These are phyloP conservation scores for Knoxdaviesia capensis DNA, from an alignment of 2,329 filamentous ascomycete species.

Conservation along the genomic window DNA sequence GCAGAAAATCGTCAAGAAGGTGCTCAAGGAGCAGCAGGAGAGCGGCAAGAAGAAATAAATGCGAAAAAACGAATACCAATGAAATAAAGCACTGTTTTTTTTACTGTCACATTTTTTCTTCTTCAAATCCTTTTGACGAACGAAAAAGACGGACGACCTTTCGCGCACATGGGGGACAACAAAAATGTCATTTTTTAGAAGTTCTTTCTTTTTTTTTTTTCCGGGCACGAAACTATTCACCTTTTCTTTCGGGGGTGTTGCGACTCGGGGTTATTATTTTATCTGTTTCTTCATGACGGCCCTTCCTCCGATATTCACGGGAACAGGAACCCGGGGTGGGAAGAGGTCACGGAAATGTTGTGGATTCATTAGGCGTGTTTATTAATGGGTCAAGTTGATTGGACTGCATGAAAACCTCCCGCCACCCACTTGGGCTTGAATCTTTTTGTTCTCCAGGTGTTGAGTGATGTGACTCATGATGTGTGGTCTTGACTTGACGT, in stretches of 20 bases:
- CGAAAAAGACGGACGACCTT: not conserved
- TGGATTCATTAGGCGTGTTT: too few relatives aligned
- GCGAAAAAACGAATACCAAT: slow-evolving; percentile 12
- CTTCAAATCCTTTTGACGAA: slow-evolving; percentile 5
- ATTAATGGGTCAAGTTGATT: too few relatives aligned
- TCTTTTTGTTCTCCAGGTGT: too few relatives aligned
- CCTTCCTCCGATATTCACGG: too few relatives aligned
- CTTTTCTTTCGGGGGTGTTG: slow-evolving; percentile 18
- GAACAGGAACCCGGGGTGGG: too few relatives aligned
- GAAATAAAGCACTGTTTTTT: slow-evolving; percentile 3
- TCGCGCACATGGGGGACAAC: not conserved
- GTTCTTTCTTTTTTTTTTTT: slow-evolving; percentile 5
- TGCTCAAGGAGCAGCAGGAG: slow-evolving; percentile 93
- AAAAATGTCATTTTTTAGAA: slow-evolving; percentile 4
- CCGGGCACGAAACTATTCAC: too few relatives aligned
- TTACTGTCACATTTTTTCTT: slow-evolving; percentile 4
- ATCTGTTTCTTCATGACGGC: too few relatives aligned
- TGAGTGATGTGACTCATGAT: too few relatives aligned
- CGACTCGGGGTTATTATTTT: not conserved
- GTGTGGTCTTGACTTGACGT: too few relatives aligned
- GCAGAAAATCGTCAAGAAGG: slow-evolving; percentile 99
- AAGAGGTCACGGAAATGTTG: too few relatives aligned
- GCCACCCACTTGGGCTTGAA: too few relatives aligned
- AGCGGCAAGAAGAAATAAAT: slow-evolving; percentile 50
- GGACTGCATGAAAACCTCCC: too few relatives aligned